Percentiles rank a stretch among this genome's conserved stretches.
phyloP scores from a whole-genome alignment of 176 grass and related monocot species.

The Microstegium vimineum region DNA sequence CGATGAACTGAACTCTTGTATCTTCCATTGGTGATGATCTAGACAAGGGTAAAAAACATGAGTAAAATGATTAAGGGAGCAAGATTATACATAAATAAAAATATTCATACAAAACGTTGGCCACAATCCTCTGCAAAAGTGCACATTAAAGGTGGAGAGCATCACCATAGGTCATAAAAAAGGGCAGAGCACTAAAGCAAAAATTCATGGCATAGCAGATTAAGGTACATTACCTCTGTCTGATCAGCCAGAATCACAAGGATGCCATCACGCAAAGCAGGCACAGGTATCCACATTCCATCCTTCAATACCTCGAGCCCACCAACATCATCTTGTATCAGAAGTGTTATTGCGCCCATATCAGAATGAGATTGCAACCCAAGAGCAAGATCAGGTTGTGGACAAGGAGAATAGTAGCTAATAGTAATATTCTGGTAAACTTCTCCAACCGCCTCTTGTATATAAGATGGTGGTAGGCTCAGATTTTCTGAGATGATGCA shows the following conservation, averaged over 20 bases:
- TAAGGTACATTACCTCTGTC: constrained; percentile 62
- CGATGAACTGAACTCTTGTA: constrained; percentile 82
- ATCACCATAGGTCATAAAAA: neutral
- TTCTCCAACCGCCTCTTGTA: constrained; percentile 83
- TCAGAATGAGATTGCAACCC: constrained; percentile 97
- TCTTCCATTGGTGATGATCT: constrained; percentile 87
- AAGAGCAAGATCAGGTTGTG: constrained; percentile 86
- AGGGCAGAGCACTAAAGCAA: neutral
- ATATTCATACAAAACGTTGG: neutral
- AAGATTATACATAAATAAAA: neutral
- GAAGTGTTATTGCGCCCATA: constrained; percentile 84
- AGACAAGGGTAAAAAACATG: constrained; percentile 5
- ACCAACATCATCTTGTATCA: constrained; percentile 97
- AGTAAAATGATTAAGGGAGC: neutral
- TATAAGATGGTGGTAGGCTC: constrained; percentile 55
- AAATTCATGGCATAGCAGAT: constrained; percentile 4
- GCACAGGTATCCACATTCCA: constrained; percentile 66
- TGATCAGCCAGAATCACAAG: constrained; percentile 87
- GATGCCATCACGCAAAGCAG: constrained; percentile 53
- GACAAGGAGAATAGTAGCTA: constrained; percentile 96
- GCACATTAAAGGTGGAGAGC: neutral
- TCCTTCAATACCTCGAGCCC: constrained; percentile 90
- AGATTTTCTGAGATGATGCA: constrained; percentile 63
- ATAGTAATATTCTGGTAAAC: constrained; percentile 90
- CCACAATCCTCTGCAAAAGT: neutral